Percentiles rank a stretch among this genome's conserved stretches.
Evolutionary conservation across 192 early-diverging fungal genomes (phyloP).

Genomic region (Coemansia sp.): DNA sequence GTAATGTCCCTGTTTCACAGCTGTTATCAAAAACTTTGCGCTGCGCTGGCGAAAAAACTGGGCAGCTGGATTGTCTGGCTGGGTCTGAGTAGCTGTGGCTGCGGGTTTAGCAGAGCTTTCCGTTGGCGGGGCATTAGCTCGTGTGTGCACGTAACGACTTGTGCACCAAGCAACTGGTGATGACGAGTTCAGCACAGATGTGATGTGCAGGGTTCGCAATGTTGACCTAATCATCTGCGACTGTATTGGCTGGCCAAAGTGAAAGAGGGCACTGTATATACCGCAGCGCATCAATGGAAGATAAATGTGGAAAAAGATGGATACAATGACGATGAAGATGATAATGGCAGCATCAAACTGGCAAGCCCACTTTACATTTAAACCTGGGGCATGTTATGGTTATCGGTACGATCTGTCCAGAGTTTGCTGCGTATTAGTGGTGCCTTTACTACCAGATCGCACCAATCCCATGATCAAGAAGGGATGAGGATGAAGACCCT

Average conservation of each 20-base stretch:
- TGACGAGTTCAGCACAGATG: neutral
- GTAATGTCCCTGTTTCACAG: slow-evolving; percentile 31
- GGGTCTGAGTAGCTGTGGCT: neutral
- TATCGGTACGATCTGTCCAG: neutral
- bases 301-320: neutral
- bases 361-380: neutral
- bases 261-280: neutral
- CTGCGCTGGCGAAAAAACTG: slow-evolving; percentile 35
- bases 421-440: too few relatives aligned
- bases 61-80: neutral
- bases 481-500: neutral
- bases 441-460: too few relatives aligned
- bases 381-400: neutral
- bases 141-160: neutral
- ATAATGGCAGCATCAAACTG: neutral
- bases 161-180: neutral
- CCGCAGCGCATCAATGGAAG: neutral
- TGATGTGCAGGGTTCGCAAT: neutral
- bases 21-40: slow-evolving; percentile 45
- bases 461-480: neutral
- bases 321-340: neutral
- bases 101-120: neutral
- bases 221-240: neutral
- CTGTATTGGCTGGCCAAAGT: neutral
- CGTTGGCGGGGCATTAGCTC: neutral